Base-by-base conservation (phyloP, 768 basidiomycete genomes). In the Lanmaoa rubissima region DNA sequence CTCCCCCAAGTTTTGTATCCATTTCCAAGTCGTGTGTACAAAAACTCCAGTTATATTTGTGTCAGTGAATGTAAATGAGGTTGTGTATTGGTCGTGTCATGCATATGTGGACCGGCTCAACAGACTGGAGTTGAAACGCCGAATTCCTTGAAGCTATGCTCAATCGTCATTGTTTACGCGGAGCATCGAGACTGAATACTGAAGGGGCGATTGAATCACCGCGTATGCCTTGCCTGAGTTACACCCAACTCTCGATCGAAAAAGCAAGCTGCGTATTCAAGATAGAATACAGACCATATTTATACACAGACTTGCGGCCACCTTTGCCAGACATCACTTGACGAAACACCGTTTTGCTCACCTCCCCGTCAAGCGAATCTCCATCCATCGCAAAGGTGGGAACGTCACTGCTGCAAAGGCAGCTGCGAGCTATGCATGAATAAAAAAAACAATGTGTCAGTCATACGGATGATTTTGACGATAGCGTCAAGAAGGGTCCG, bases 311-410 rank as follows among this genome's bases (percentile, higher is more conserved):
- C 7, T 16, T 38, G 16, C 16, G 16, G 17, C 36, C 16, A 17
- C 16, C 26, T 14, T 2, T 3, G 19, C 11, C n/a, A 19, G n/a
- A 6, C n/a, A 12, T 41, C 40, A 19, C n/a, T 40, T 5, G 28
- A 43, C n/a, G 2, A 19, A 9, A 6, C 2, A 16, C 13, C 13
- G 10, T n/a, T 4, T 0, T 5, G 2, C 13, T 68, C 39, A 78
- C 38, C 76, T 64, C 21, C 78, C 78, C 5, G 73, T 77, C 46
- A 74, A 60, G 9, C 69, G 69, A 59, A 80, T 79, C 64, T 83
- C 82, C 36, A 83, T 45, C 71, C 75, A 82, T 32, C 82, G 68
- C 40, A 81, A 57, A n/a, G 77, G 74, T 1, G 77, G 78, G 51
- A 76, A 83, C 5, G 75, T 69, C 11, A 82, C 70, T 5, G 69